Evolutionary conservation across 768 basidiomycete genomes (phyloP).

Genomic region (Kwoniella bestiolae): DNA sequence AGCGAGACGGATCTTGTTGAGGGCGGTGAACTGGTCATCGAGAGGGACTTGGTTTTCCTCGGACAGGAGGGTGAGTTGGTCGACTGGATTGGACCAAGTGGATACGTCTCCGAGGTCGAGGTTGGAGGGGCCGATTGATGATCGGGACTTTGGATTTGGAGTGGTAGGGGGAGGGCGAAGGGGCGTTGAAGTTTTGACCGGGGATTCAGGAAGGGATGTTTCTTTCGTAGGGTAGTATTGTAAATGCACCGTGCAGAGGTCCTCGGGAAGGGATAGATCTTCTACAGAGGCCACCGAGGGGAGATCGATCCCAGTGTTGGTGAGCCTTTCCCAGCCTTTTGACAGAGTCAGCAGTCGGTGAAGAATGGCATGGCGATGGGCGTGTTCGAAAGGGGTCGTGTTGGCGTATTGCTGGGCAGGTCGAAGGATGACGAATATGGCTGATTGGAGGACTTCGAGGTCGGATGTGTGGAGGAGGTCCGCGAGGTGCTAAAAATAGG

Average conservation of each 20-base stretch:
- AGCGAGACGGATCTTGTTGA: conserved; percentile 82
- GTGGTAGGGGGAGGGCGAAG: conserved; percentile 1
- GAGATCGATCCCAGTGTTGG: conserved; percentile 33
- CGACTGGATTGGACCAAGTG: conserved; percentile 67
- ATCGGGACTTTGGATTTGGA: conserved; percentile 4
- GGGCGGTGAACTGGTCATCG: conserved; percentile 74
- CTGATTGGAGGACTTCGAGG: conserved; percentile 80
- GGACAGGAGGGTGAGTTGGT: conserved; percentile 74
- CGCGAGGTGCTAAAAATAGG: conserved; percentile 72
- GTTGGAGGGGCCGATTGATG: conserved; percentile 47
- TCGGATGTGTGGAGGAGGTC: conserved; percentile 85
- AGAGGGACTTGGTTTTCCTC: conserved; percentile 72
- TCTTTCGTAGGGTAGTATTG: conserved; percentile 33
- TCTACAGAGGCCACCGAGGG: conserved; percentile 18
- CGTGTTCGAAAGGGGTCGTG: conserved; percentile 79
- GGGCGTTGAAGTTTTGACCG: conserved; percentile 8
- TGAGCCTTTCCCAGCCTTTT: conserved; percentile 37
- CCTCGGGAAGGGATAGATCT: conserved; percentile 20
- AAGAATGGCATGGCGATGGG: conserved; percentile 73
- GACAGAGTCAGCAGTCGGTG: conserved; percentile 75
- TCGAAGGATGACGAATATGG: conserved; percentile 83
- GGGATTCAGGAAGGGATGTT: neutral
- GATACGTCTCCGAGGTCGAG: conserved; percentile 59
- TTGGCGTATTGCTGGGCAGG: conserved; percentile 94
- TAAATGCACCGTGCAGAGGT: conserved; percentile 23